These are phyloP conservation scores for Citrus reticulata DNA, from an alignment of 345 rosid species.

Conservation along the genomic window DNA sequence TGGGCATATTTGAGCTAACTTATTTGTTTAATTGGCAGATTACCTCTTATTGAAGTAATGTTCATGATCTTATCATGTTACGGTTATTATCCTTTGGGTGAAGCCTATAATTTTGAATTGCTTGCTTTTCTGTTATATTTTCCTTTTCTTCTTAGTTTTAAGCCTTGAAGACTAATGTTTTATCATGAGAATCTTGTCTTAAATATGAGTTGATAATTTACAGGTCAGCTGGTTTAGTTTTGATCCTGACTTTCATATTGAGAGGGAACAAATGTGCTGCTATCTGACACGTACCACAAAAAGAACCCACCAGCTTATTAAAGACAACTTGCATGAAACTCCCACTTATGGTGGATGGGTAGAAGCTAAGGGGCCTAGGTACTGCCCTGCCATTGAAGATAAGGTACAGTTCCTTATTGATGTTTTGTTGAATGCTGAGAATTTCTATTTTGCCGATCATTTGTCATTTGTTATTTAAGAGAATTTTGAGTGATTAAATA, in stretches of 20 bases:
- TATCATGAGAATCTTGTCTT: slow-evolving; percentile 15
- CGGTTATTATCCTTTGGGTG: background rate
- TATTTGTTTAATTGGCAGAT: background rate
- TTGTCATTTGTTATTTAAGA: background rate
- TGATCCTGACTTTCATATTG: slow-evolving; percentile 78
- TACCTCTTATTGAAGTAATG: background rate
- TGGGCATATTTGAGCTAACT: background rate
- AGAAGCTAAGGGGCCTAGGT: slow-evolving; percentile 98
- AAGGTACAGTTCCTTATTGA: slow-evolving; percentile 45
- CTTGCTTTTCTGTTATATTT: background rate
- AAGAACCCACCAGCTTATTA: slow-evolving; percentile 78
- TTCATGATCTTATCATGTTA: background rate
- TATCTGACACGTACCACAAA: slow-evolving; percentile 87
- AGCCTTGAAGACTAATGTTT: slow-evolving; percentile 1
- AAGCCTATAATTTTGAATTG: background rate
- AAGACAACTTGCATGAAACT: slow-evolving; percentile 90
- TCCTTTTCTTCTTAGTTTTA: background rate
- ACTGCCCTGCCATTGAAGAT: slow-evolving; percentile 98
- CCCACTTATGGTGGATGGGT: slow-evolving; percentile 99
- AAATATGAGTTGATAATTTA: slow-evolving; percentile 17
- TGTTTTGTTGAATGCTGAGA: background rate
- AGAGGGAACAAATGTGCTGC: slow-evolving; percentile 96
- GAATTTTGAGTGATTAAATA: background rate
- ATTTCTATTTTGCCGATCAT: background rate
- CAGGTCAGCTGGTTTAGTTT: slow-evolving; percentile 98